phyloP scores from a whole-genome alignment of 2,329 filamentous ascomycete genomes.

The Fonsecaea monophora region DNA sequence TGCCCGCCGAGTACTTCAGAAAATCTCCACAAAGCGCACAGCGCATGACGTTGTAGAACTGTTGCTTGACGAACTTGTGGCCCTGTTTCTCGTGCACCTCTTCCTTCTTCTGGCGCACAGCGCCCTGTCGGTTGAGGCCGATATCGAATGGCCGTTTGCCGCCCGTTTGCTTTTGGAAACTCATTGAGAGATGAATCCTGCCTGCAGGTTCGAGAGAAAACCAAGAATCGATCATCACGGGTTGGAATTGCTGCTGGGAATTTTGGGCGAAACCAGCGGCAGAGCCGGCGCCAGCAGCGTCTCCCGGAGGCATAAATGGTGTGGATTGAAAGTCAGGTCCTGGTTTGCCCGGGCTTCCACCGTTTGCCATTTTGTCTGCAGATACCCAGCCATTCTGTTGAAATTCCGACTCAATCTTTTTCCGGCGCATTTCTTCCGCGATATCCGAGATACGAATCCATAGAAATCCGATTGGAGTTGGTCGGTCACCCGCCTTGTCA shows the following conservation, averaged over 20 bases:
- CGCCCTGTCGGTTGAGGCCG: constrained; percentile 91
- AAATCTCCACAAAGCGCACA: constrained; percentile 98
- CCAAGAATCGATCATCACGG: constrained; percentile 80
- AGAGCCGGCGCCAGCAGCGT: constrained; percentile 49
- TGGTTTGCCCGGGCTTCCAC: constrained; percentile 55
- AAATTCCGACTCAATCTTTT: constrained; percentile 95
- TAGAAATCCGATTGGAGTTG: constrained; percentile 89
- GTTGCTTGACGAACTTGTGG: constrained; percentile 97
- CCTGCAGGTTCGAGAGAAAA: constrained; percentile 96
- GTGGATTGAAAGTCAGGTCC: constrained; percentile 58
- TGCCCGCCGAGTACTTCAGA: constrained; percentile 96
- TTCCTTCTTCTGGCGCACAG: constrained; percentile 96
- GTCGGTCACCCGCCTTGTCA: constrained; percentile 89
- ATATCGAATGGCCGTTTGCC: constrained; percentile 83
- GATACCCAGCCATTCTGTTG: constrained; percentile 96
- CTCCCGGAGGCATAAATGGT: constrained; percentile 42
- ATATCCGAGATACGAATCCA: constrained; percentile 98
- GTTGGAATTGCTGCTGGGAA: constrained; percentile 33
- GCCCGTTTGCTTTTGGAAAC: constrained; percentile 88
- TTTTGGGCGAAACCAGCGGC: constrained; percentile 43
- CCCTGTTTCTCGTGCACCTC: constrained; percentile 98
- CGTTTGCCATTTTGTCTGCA: constrained; percentile 87
- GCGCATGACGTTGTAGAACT: constrained; percentile 99
- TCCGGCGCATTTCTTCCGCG: constrained; percentile 93
- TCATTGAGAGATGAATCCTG: constrained; percentile 87